Base-by-base conservation (phyloP, 73 alveolate species). In the Urostyla sp. region DNA sequence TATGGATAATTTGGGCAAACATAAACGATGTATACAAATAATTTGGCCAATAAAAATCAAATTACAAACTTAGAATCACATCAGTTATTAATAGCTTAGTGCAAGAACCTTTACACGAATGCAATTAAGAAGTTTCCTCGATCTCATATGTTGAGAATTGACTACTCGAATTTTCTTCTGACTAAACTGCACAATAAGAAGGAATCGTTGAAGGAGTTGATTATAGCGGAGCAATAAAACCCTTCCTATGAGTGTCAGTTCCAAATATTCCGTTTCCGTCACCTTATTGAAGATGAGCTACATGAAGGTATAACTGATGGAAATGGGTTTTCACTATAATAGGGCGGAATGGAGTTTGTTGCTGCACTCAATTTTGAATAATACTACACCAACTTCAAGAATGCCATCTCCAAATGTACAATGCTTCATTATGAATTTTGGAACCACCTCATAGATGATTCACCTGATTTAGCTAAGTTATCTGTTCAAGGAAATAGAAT, bases 211-310 rank as follows among this genome's bases (percentile, higher is more conserved):
- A 85, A 84, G 24, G 93, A 94, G 59, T 80, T 94, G 67, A 80
- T 84, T 81, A 78, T 67, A 35, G 88, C 96, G 38, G 94, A 90
- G 40, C 90, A 92, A 72, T 79, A 76, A 35, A 84, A 81, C 46
- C 98, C 99, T 10, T 79, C 97, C 40, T 90, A 92, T 48, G 97
- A 94, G 66, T 89, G 90, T 61, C 89, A 92, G 74, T 94, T 94
- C 76, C 86, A 92, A 11, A 92, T 90, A 15, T 94, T 76, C 48
- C 82, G 99, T 67, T 90, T 85, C 66, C 67, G 85, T 87, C 92
- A 83, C 75, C 48, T 69, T 55, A 87, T 51, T 57, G 92, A 81
- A 85, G 90, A 67, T 87, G 92, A 73, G 87, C 72, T 67, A 91
- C 89, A 61, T 81, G 89, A 77, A 37, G 89, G 91, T 28, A 83